phyloP scores from a whole-genome alignment of 306 rosid species.

The Cucurbita maxima region DNA sequence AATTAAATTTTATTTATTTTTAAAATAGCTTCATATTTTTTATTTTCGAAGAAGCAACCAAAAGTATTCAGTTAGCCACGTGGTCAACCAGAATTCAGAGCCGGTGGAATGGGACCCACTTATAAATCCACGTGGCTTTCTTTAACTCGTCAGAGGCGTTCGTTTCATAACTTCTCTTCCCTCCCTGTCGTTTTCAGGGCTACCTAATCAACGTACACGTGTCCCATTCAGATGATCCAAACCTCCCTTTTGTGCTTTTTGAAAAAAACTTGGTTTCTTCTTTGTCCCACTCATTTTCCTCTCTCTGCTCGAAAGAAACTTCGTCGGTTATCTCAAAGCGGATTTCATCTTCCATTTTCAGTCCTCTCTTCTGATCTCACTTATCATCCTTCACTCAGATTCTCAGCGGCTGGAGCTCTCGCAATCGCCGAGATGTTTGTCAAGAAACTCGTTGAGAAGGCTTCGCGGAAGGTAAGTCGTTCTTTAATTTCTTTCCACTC shows the following conservation, averaged over 20 bases:
- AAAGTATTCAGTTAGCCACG: slow-evolving; percentile 3
- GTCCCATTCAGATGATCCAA: slow-evolving; percentile 12
- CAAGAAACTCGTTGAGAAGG: slow-evolving; percentile 72
- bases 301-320: not conserved
- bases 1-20: too few relatives aligned
- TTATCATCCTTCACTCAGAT: not conserved
- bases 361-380: not conserved
- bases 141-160: not conserved
- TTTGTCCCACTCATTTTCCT: not conserved
- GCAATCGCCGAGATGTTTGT: slow-evolving; percentile 38
- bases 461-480: slow-evolving; percentile 57
- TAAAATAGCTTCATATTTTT: too few relatives aligned
- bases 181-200: not conserved
- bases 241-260: slow-evolving; percentile 4
- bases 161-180: not conserved
- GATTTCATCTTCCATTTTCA: not conserved
- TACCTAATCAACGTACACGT: slow-evolving; percentile 26
- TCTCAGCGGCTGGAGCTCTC: not conserved
- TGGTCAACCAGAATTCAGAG: not conserved
- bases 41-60: not conserved
- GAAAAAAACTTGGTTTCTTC: slow-evolving; percentile 17
- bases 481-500: not conserved
- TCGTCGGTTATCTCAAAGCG: slow-evolving; percentile 47
- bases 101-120: not conserved
- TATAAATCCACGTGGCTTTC: not conserved